A percentile compares a stretch with the other conserved stretches of the same genome.
Evolutionary conservation across 2,329 filamentous ascomycete species (phyloP).

Genomic region (Acrocalymma vagum): DNA sequence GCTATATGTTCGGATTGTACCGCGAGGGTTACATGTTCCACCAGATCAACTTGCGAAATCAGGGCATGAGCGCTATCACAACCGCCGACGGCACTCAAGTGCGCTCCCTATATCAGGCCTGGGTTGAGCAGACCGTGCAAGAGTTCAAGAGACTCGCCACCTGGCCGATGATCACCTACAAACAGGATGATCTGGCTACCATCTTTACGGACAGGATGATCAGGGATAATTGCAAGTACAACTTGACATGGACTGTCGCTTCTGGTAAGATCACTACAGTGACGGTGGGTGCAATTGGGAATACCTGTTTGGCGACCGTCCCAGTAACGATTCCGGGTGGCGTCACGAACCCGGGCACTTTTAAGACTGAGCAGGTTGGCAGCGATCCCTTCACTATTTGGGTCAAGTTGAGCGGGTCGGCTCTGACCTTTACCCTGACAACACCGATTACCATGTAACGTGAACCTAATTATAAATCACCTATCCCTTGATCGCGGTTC

Average conservation of each 20-base stretch:
- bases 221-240: slow-evolving; percentile 61
- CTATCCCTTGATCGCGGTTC: too few relatives aligned
- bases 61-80: slow-evolving; percentile 53
- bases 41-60: slow-evolving; percentile 64
- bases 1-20: slow-evolving; percentile 62
- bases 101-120: slow-evolving; percentile 62
- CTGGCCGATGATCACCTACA: slow-evolving; percentile 63
- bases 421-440: too few relatives aligned
- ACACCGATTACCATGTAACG: too few relatives aligned
- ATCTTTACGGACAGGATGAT: slow-evolving; percentile 60
- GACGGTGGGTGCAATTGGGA: slow-evolving; percentile 53
- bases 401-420: too few relatives aligned
- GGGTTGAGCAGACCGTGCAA: slow-evolving; percentile 62
- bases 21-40: slow-evolving; percentile 68
- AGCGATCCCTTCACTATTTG: slow-evolving; percentile 45
- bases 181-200: slow-evolving; percentile 61
- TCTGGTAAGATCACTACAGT: slow-evolving; percentile 55
- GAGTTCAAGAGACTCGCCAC: slow-evolving; percentile 58
- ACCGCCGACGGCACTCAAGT: slow-evolving; percentile 56
- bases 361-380: slow-evolving; percentile 61
- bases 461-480: too few relatives aligned
- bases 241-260: slow-evolving; percentile 52
- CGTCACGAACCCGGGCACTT: slow-evolving; percentile 50
- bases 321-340: slow-evolving; percentile 61
- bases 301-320: slow-evolving; percentile 57